phyloP scores from a whole-genome alignment of 345 rosid genomes.

The Adansonia digitata region DNA sequence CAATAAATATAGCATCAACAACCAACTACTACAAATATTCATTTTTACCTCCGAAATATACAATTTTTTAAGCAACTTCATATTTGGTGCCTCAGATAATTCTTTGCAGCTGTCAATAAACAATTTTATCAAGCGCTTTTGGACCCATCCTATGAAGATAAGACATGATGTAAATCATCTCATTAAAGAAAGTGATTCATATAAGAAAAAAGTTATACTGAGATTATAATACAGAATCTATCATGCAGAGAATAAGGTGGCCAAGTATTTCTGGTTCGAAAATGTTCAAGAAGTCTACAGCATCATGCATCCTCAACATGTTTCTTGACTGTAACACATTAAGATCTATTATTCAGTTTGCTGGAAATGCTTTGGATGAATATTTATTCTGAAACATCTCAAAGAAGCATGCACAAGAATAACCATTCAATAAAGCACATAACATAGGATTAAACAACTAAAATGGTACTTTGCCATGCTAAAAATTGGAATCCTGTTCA shows the following conservation, averaged over 20 bases:
- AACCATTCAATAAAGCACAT: not conserved
- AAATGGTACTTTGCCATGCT: not conserved
- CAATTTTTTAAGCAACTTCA: conserved; percentile 74
- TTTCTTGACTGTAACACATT: not conserved
- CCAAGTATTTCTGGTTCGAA: not conserved
- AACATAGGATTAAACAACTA: not conserved
- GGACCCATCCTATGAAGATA: conserved; percentile 77
- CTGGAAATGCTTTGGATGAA: not conserved
- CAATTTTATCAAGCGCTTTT: conserved; percentile 80
- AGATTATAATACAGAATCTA: not conserved
- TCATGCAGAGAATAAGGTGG: not conserved
- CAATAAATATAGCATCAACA: conserved; percentile 5
- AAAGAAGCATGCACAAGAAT: not conserved
- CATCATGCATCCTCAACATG: not conserved
- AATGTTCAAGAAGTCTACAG: not conserved
- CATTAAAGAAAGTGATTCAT: not conserved
- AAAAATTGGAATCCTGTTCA: conserved; percentile 1
- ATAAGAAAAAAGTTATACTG: not conserved
- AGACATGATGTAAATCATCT: too few relatives aligned
- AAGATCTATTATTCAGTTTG: not conserved
- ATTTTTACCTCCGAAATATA: conserved; percentile 73
- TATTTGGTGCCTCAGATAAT: conserved; percentile 61
- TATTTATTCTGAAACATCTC: not conserved
- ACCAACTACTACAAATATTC: not conserved
- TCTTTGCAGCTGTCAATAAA: conserved; percentile 75